These are phyloP conservation scores for Paraleonurus japonicus DNA, from an alignment of 257 asterid species.

Conservation along the genomic window DNA sequence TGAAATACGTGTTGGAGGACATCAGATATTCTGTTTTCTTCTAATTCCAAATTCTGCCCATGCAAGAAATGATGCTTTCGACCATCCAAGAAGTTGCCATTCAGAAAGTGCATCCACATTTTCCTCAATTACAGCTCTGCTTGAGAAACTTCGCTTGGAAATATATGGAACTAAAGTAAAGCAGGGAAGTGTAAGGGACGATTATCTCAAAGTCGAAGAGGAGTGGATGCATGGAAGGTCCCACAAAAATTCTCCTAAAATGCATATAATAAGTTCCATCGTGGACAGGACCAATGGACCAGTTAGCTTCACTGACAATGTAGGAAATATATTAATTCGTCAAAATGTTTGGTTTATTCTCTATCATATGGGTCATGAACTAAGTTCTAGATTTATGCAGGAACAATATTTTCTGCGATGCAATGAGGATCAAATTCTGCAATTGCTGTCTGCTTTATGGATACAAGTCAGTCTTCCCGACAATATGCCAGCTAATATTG, in stretches of 20 bases:
- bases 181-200: constrained; percentile 48
- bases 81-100: constrained; percentile 64
- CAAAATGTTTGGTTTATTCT: neutral
- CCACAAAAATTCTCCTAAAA: constrained; percentile 69
- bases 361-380: neutral
- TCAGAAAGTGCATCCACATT: constrained; percentile 68
- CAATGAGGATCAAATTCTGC: constrained; percentile 85
- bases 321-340: constrained; percentile 32
- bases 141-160: constrained; percentile 90
- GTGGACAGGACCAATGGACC: constrained; percentile 66
- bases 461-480: constrained; percentile 74
- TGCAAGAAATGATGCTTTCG: constrained; percentile 54
- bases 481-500: constrained; percentile 81
- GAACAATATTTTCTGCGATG: constrained; percentile 67
- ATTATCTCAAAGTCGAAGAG: constrained; percentile 50
- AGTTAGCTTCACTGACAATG: constrained; percentile 60
- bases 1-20: constrained; percentile 88
- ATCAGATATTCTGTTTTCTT: constrained; percentile 85
- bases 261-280: constrained; percentile 69
- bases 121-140: constrained; percentile 80
- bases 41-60: constrained; percentile 69
- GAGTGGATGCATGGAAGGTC: constrained; percentile 69
- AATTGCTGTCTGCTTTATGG: constrained; percentile 86
- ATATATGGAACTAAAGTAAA: constrained; percentile 49
- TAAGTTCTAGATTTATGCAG: constrained; percentile 41